Conservation (phyloP, 768 basidiomycete genomes). For the Suillus occidentalis region DNA sequence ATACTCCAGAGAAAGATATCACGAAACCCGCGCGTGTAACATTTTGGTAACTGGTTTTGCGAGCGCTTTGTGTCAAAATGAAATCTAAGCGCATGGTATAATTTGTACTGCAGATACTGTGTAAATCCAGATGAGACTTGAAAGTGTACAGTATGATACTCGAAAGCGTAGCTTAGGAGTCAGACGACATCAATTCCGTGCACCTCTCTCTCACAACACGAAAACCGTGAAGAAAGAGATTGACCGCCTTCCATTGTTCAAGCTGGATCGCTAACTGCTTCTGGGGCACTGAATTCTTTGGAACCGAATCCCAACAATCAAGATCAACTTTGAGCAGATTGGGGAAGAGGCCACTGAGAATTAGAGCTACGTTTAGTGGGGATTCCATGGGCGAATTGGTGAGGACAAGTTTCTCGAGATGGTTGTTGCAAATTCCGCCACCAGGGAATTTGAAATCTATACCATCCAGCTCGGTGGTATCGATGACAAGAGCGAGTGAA, state of each 20-base stretch:
- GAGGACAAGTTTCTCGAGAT: conserved; percentile 12
- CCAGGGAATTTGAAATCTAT: background rate
- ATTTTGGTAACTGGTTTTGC: background rate
- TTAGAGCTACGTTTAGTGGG: conserved; percentile 13
- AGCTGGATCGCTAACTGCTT: background rate
- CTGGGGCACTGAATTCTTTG: conserved; percentile 13
- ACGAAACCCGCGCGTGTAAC: background rate
- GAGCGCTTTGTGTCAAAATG: background rate
- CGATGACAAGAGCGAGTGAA: conserved; percentile 22
- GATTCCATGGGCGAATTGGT: conserved; percentile 22
- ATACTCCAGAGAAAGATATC: background rate
- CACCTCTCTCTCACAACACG: background rate
- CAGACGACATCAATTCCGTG: background rate
- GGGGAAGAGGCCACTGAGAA: conserved; percentile 19
- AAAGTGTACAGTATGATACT: background rate
- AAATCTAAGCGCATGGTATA: background rate
- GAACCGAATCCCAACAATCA: conserved; percentile 25
- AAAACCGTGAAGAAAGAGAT: background rate
- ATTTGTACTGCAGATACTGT: background rate
- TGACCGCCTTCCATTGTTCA: background rate
- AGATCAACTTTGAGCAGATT: conserved; percentile 19
- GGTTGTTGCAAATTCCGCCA: background rate
- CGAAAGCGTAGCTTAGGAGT: background rate
- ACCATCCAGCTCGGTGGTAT: conserved; percentile 5
- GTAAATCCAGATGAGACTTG: background rate